Evolutionary conservation across 805 yeast species (phyloP).

Genomic region (Kazachstania viticola): DNA sequence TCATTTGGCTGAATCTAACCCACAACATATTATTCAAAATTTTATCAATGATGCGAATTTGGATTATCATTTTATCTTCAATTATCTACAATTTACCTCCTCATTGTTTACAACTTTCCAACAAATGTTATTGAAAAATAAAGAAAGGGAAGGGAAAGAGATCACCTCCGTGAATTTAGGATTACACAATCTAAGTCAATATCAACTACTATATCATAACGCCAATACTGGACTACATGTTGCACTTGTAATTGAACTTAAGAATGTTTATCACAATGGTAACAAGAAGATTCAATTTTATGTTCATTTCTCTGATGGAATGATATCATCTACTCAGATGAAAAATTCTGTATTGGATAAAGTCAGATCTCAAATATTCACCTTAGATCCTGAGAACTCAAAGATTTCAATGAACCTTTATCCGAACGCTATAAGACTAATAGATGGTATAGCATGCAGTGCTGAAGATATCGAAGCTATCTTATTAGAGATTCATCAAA

Average conservation of each 20-base stretch:
- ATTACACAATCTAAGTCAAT: constrained; percentile 21
- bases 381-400: constrained; percentile 11
- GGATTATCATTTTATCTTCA: constrained; percentile 26
- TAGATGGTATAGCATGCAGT: constrained; percentile 24
- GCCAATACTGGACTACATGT: constrained; percentile 19
- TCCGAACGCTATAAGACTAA: constrained; percentile 15
- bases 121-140: constrained; percentile 8
- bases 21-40: constrained; percentile 25
- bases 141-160: constrained; percentile 1
- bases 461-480: constrained; percentile 19
- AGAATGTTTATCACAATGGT: constrained; percentile 20
- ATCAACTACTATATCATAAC: constrained; percentile 21
- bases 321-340: constrained; percentile 17
- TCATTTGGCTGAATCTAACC: constrained; percentile 21
- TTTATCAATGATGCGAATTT: constrained; percentile 19
- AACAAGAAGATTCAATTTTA: constrained; percentile 16
- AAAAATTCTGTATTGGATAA: constrained; percentile 22
- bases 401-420: constrained; percentile 1
- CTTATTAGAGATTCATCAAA: constrained; percentile 19
- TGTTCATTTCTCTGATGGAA: constrained; percentile 25
- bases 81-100: constrained; percentile 26
- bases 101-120: constrained; percentile 17
- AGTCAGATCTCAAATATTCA: constrained; percentile 21
- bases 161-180: constrained; percentile 16
- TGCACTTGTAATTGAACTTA: constrained; percentile 19